Evolutionary conservation across 164 flowering plant species (phyloP).

Genomic region (Aristolochia fimbriata): DNA sequence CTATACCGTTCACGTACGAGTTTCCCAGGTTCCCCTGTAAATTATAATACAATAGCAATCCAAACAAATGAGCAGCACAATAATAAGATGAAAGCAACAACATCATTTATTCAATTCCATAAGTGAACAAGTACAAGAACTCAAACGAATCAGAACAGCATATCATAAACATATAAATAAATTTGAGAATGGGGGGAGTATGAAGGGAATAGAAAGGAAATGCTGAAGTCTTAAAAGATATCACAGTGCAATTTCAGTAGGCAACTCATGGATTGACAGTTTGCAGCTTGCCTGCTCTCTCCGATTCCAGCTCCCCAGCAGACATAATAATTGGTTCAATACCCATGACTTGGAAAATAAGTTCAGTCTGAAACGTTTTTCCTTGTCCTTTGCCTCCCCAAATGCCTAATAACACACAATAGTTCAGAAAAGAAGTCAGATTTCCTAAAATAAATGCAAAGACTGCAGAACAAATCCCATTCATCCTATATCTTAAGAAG

Average conservation of each 20-base stretch:
- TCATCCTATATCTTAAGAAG: background rate
- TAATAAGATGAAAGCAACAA: background rate
- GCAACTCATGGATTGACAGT: no score
- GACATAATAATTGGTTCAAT: slow-evolving; percentile 90
- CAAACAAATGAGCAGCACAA: background rate
- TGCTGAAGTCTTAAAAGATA: no score
- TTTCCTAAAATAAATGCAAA: background rate
- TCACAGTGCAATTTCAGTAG: no score
- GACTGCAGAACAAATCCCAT: background rate
- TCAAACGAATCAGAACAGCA: no score
- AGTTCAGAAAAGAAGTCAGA: background rate
- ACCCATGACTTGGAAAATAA: slow-evolving; percentile 83
- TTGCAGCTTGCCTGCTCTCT: slow-evolving; percentile 65
- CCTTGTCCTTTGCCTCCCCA: slow-evolving; percentile 99
- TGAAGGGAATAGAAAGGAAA: no score
- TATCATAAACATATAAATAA: background rate
- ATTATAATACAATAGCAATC: slow-evolving; percentile 1
- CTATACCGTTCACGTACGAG: slow-evolving; percentile 88
- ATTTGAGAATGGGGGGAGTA: background rate
- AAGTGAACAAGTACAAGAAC: background rate
- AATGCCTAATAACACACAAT: slow-evolving; percentile 38
- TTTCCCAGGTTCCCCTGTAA: slow-evolving; percentile 83
- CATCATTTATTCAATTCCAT: background rate
- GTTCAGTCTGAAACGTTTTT: slow-evolving; percentile 91
- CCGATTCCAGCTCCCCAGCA: slow-evolving; percentile 96